These are phyloP conservation scores for Litchi chinensis DNA, from an alignment of 345 rosid genomes.

Conservation along the genomic window DNA sequence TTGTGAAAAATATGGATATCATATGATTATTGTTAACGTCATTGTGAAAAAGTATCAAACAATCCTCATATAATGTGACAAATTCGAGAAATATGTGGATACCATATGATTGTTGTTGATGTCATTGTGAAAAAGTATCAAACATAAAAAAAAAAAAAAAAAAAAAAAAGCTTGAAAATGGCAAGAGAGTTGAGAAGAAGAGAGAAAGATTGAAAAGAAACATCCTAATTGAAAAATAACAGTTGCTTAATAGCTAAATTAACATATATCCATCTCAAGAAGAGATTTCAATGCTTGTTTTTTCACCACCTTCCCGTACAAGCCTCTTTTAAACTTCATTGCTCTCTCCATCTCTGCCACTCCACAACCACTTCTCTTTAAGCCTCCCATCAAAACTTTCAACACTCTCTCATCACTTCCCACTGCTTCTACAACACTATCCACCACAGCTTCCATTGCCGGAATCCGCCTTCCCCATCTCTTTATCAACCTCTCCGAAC, in stretches of 20 bases:
- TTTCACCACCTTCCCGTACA: conserved; percentile 72
- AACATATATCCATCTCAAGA: conserved; percentile 37
- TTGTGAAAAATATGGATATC: not conserved
- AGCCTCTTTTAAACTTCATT: conserved; percentile 58
- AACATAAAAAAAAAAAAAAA: too few relatives aligned
- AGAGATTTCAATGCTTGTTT: conserved; percentile 70
- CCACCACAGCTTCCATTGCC: conserved; percentile 45
- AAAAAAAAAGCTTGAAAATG: too few relatives aligned
- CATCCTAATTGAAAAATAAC: not conserved
- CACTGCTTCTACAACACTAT: conserved; percentile 51
- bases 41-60: not conserved
- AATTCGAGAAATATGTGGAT: too few relatives aligned
- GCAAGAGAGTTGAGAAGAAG: not conserved
- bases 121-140: too few relatives aligned
- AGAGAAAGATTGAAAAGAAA: not conserved
- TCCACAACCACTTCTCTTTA: conserved; percentile 42
- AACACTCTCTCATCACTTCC: conserved; percentile 74
- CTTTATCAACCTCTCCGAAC: conserved; percentile 56
- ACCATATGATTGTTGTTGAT: too few relatives aligned
- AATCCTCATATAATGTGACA: too few relatives aligned
- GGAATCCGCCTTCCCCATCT: conserved; percentile 80
- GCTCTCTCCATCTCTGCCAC: conserved; percentile 53
- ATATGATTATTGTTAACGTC: not conserved
- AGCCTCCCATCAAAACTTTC: conserved; percentile 46
- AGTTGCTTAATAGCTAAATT: conserved; percentile 10